These are phyloP conservation scores for Phyllosticta citriasiana DNA, from an alignment of 2,329 filamentous ascomycete species.

Conservation along the genomic window DNA sequence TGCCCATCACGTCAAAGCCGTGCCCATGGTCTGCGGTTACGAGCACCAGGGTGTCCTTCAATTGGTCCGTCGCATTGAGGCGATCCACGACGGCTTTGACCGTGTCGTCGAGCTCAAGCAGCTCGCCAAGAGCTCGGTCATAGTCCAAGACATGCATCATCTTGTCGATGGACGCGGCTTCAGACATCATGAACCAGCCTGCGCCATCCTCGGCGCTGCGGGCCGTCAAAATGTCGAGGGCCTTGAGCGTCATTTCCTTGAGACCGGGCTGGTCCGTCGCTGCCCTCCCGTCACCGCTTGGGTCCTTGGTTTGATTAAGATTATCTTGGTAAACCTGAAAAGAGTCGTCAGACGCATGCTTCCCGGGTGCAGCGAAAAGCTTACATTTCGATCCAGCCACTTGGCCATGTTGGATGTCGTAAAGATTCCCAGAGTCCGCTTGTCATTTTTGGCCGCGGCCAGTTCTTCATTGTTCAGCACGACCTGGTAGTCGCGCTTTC, in stretches of 20 bases:
- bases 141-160: constrained; percentile 82
- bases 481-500: constrained; percentile 61
- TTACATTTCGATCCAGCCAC: constrained; percentile 70
- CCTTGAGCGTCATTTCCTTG: constrained; percentile 85
- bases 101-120: constrained; percentile 79
- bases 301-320: constrained; percentile 58
- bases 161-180: constrained; percentile 80
- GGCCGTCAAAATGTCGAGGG: constrained; percentile 64
- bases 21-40: constrained; percentile 85
- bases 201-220: constrained; percentile 46
- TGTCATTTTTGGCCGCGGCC: constrained; percentile 43
- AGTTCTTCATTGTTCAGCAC: constrained; percentile 67
- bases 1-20: constrained; percentile 79
- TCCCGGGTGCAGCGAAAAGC: neutral
- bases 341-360: neutral
- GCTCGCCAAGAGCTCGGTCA: constrained; percentile 72
- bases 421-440: constrained; percentile 69
- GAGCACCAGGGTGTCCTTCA: constrained; percentile 68
- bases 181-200: constrained; percentile 81
- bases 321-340: constrained; percentile 56
- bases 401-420: constrained; percentile 64
- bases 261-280: constrained; percentile 71
- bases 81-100: constrained; percentile 64
- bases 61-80: constrained; percentile 53
- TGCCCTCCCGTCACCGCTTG: constrained; percentile 51